Base-by-base conservation (phyloP, 768 basidiomycete species). In the Trametes cingulata region DNA sequence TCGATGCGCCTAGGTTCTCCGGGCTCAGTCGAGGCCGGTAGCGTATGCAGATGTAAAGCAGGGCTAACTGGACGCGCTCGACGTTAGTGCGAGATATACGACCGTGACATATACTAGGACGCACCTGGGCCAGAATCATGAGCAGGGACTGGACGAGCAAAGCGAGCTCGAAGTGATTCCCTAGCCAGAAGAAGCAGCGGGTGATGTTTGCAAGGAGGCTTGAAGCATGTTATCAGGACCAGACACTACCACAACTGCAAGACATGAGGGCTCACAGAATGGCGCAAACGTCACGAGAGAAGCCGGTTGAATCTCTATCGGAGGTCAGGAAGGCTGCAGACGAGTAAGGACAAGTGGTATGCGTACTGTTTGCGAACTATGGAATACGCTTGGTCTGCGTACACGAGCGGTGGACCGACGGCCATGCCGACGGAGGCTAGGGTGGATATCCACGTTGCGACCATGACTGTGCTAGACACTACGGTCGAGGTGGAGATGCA, bases 161-260 rank as follows among this genome's bases (percentile, higher is more conserved):
- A 2, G 91, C 82, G 46, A 81, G 73, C 75, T 93, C 92, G 71
- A 92, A 94, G 52, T 69, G 88, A 39, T 86, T 77, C 56, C 92
- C 92, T 36, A 94, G 75, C 92, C 92, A 94, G 75, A 93, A 94
- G 78, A 93, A 94, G 72, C 92, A 94, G 68, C 92, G 81, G 24
- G 88, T 88, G 53, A 93, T 91, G 72, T 94, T 94, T 50, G 91
- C 90, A 60, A 90, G 78, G 33, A 93, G 77, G 65, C 90, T 91
- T 52, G 19, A 53, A 29, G 25, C 15, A 24, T 8, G 37, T 8
- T 15, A 14, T 13, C 13, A 13, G 22, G 20, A 7, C 20, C 36
- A 33, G 4, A 33, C 19, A 17, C 3, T 40, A 15, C 39, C 5
- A 12, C 20, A 37, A 12, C 4, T 13, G 10, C 25, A 13, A 15